Base-by-base conservation (phyloP, 164 flowering plant genomes). In the Vitis labrusca region DNA sequence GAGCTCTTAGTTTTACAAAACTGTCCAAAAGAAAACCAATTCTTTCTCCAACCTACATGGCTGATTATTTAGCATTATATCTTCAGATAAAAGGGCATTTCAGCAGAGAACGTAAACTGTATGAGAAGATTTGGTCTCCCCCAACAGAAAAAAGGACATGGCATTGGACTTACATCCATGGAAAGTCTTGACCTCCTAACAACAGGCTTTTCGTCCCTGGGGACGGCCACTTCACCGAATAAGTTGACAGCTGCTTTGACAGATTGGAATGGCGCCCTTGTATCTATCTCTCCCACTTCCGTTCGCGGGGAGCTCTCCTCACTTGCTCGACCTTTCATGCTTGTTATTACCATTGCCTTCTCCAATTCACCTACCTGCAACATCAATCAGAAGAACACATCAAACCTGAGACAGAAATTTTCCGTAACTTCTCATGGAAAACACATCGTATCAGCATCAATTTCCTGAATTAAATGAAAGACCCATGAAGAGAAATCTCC, bases 251-350 rank as follows among this genome's bases (percentile, higher is more conserved):
- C 91, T 23, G 87, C 91, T 60, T 75, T 85, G 57, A 87, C 91
- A 49, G 88, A 85, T 66, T 80, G 85, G 66, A 87, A 83, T 5
- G 91, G 91, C n/a, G 89, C 84, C 59, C 85, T 70, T 1, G 91
- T 87, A 73, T 87, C 91, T 4, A 87, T 81, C 80, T 85, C 91
- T 68, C 88, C 88, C 17, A 81, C 86, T 71, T 82, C 87, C 11
- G 48, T 63, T 59, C 56, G 66, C 0, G 85, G 84, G 30, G 86
- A 81, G 17, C 67, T 74, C 1, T 10, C 9, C 8, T 11, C 51
- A 56, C 15, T 66, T 27, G 57, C 73, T 57, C 19, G 75, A 49
- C 62, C 66, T 49, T n/a, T 68, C 12, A n/a, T 27, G 5, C 67
- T 19, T 10, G 54, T 51, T 13, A 51, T 67, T 17, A 67, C 58